These are phyloP conservation scores for Kwoniella bestiolae DNA, from an alignment of 768 basidiomycete species.

Conservation along the genomic window DNA sequence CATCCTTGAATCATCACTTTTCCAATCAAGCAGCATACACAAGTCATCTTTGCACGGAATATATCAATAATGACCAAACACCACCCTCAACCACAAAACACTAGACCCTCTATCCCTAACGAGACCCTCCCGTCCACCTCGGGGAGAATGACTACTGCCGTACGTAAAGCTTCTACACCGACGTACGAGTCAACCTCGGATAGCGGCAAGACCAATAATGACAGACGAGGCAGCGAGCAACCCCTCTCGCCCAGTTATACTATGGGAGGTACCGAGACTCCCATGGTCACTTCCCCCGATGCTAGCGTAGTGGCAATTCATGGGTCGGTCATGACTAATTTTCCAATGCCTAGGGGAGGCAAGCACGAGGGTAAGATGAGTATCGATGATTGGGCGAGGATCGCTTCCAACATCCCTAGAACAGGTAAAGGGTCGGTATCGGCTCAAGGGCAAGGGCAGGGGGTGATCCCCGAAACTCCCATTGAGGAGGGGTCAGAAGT, in stretches of 20 bases:
- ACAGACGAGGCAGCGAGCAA: not conserved
- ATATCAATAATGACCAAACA: not conserved
- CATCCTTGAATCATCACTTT: not conserved
- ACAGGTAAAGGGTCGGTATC: not conserved
- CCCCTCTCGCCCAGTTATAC: slow-evolving; percentile 6
- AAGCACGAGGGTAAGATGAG: slow-evolving; percentile 5
- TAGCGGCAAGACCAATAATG: not conserved
- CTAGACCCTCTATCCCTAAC: not conserved
- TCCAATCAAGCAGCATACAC: too few relatives aligned
- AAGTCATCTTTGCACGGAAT: not conserved
- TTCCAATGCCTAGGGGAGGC: slow-evolving; percentile 5
- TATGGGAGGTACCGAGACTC: slow-evolving; percentile 1
- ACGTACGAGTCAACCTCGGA: not conserved
- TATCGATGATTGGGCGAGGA: not conserved
- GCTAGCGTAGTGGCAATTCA: slow-evolving; percentile 2
- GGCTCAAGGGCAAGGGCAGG: not conserved
- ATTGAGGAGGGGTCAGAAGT: not conserved
- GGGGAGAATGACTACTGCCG: not conserved
- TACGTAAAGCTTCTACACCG: not conserved
- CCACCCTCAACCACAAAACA: not conserved
- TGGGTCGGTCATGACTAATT: slow-evolving; percentile 10
- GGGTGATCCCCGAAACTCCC: too few relatives aligned
- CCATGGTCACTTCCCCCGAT: slow-evolving; percentile 1
- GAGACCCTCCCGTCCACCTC: not conserved
- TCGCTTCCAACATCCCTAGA: not conserved